Conservation (phyloP, 495 filamentous ascomycete genomes). For the Schizothecium vesticola region DNA sequence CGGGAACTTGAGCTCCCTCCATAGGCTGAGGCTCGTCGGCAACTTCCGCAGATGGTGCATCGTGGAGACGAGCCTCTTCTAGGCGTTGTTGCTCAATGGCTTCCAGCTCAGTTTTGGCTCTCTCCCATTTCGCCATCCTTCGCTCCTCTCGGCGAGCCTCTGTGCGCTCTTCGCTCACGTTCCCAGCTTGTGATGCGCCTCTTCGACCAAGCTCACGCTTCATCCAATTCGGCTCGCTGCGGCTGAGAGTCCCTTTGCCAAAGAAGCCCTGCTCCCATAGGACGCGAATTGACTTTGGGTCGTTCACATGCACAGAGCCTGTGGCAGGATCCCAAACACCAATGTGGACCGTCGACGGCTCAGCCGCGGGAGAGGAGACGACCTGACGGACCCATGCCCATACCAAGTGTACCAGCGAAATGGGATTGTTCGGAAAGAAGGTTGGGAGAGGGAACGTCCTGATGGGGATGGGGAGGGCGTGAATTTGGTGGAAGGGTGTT, state of each 20-base stretch:
- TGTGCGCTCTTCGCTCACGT: conserved; percentile 72
- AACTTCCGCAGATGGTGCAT: background rate
- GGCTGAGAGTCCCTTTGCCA: conserved; percentile 85
- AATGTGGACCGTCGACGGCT: conserved; percentile 59
- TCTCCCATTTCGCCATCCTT: conserved; percentile 76
- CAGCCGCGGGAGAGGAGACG: conserved; percentile 58
- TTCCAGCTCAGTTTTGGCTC: conserved; percentile 78
- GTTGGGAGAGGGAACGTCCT: conserved; percentile 73
- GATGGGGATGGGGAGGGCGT: conserved; percentile 74
- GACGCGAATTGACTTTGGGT: conserved; percentile 64
- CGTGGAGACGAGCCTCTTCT: conserved; percentile 48
- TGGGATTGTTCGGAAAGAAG: conserved; percentile 86
- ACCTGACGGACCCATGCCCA: conserved; percentile 71
- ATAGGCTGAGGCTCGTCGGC: background rate
- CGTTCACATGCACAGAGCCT: conserved; percentile 77
- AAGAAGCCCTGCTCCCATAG: conserved; percentile 97
- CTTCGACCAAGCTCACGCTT: conserved; percentile 69
- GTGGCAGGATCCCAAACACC: conserved; percentile 75
- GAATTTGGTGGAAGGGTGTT: conserved; percentile 54
- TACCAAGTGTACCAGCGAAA: conserved; percentile 75
- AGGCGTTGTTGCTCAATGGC: conserved; percentile 66
- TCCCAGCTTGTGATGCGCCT: conserved; percentile 50
- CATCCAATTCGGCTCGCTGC: conserved; percentile 91
- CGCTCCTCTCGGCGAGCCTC: conserved; percentile 70
- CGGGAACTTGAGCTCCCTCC: background rate